Evolutionary conservation across 2,329 filamentous ascomycete genomes (phyloP).

Genomic region (Ophiobolus disseminans): DNA sequence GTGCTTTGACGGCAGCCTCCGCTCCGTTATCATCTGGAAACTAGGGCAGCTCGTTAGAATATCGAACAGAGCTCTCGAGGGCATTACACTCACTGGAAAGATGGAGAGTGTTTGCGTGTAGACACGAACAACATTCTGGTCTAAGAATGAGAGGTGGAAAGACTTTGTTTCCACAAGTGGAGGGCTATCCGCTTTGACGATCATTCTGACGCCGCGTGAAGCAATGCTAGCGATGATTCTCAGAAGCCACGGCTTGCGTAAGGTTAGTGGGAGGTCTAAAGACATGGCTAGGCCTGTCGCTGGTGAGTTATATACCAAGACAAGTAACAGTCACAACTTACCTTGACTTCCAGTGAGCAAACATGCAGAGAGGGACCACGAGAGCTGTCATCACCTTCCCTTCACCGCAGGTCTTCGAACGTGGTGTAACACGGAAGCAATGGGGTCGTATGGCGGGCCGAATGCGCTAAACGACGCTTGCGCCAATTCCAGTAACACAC

Average conservation of each 20-base stretch:
- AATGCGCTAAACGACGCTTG: constrained; percentile 23
- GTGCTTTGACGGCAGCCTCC: constrained; percentile 35
- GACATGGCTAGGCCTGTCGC: constrained; percentile 26
- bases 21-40: constrained; percentile 37
- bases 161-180: constrained; percentile 25
- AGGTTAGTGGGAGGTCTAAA: constrained; percentile 24
- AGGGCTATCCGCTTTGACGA: constrained; percentile 31
- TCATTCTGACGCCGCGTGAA: constrained; percentile 30
- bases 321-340: constrained; percentile 27
- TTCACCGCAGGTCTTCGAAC: constrained; percentile 38
- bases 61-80: background rate
- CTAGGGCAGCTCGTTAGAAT: constrained; percentile 14
- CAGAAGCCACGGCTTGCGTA: constrained; percentile 24
- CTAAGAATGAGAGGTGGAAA: constrained; percentile 39
- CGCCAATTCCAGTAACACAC: constrained; percentile 22
- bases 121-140: constrained; percentile 42
- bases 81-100: constrained; percentile 31
- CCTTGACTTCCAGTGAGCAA: constrained; percentile 28
- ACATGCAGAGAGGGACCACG: constrained; percentile 30
- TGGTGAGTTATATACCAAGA: constrained; percentile 30
- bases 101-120: constrained; percentile 41
- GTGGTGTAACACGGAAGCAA: constrained; percentile 37
- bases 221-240: constrained; percentile 23
- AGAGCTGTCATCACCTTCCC: constrained; percentile 31
- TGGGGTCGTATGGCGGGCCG: constrained; percentile 38